Conservation (phyloP, 2,329 filamentous ascomycete genomes). For the Stachybotrys elegans region DNA sequence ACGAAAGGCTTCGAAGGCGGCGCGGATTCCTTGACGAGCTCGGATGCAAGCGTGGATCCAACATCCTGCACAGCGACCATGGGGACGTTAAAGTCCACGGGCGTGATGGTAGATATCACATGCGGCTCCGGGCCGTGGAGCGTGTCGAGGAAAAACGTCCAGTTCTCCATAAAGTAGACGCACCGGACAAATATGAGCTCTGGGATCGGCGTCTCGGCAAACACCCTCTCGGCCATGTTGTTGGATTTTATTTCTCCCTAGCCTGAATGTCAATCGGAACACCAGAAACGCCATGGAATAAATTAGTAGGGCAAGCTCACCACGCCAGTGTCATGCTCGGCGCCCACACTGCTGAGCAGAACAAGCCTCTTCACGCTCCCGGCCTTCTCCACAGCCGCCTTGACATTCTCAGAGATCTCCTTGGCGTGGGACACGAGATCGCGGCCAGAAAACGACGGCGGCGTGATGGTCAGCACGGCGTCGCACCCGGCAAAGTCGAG, state of each 20-base stretch:
- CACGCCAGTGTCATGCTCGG: constrained; percentile 24
- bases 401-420: constrained; percentile 21
- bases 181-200: constrained; percentile 26
- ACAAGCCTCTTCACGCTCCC: constrained; percentile 23
- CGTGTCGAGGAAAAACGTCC: constrained; percentile 21
- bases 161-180: constrained; percentile 35
- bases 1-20: constrained; percentile 18
- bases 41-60: constrained; percentile 17
- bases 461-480: constrained; percentile 25
- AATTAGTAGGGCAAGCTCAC: constrained; percentile 13
- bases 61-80: constrained; percentile 25
- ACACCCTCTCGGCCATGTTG: constrained; percentile 23
- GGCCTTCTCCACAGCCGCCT: constrained; percentile 18
- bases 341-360: constrained; percentile 24
- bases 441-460: constrained; percentile 18
- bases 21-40: constrained; percentile 13
- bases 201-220: constrained; percentile 10
- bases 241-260: constrained; percentile 33
- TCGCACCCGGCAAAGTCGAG: constrained; percentile 25
- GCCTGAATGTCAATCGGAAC: background rate
- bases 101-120: constrained; percentile 28
- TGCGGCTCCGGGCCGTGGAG: constrained; percentile 19
- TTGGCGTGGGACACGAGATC: constrained; percentile 16
- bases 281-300: background rate
- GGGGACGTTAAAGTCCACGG: constrained; percentile 22